Evolutionary conservation across 192 early-diverging fungal genomes (phyloP).

Genomic region (Podila clonocystis): DNA sequence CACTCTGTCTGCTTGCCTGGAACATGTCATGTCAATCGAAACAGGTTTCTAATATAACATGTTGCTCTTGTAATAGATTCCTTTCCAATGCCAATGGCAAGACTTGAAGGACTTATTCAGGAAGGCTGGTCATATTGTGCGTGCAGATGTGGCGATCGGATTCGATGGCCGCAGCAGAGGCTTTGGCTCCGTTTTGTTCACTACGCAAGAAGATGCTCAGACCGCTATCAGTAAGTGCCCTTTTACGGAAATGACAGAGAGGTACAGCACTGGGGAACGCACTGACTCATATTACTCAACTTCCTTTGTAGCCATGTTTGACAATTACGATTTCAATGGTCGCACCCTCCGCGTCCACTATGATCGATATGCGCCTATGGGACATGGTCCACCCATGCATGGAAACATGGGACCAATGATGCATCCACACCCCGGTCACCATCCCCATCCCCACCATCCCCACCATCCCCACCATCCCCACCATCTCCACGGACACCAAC

Average conservation of each 20-base stretch:
- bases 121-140: slow-evolving; percentile 69
- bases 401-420: slow-evolving; percentile 40
- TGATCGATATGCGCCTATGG: slow-evolving; percentile 55
- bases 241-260: neutral
- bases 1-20: neutral
- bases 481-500: slow-evolving; percentile 32
- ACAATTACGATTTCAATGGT: slow-evolving; percentile 62
- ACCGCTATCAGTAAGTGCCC: slow-evolving; percentile 67
- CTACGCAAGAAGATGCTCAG: slow-evolving; percentile 72
- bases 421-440: slow-evolving; percentile 51
- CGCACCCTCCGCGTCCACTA: slow-evolving; percentile 60
- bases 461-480: slow-evolving; percentile 32
- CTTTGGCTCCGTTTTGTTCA: slow-evolving; percentile 79
- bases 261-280: neutral
- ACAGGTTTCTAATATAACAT: slow-evolving; percentile 7
- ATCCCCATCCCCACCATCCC: slow-evolving; percentile 34
- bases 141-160: slow-evolving; percentile 75
- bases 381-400: slow-evolving; percentile 32
- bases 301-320: slow-evolving; percentile 53
- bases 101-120: slow-evolving; percentile 86
- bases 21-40: neutral
- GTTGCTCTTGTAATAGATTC: slow-evolving; percentile 52
- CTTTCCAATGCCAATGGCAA: slow-evolving; percentile 82
- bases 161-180: slow-evolving; percentile 75
- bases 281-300: no score